Evolutionary conservation across 2,329 filamentous ascomycete species (phyloP), one percentile per base, ranked within the genome.

Genomic region (Sclerotinia nivalis): DNA sequence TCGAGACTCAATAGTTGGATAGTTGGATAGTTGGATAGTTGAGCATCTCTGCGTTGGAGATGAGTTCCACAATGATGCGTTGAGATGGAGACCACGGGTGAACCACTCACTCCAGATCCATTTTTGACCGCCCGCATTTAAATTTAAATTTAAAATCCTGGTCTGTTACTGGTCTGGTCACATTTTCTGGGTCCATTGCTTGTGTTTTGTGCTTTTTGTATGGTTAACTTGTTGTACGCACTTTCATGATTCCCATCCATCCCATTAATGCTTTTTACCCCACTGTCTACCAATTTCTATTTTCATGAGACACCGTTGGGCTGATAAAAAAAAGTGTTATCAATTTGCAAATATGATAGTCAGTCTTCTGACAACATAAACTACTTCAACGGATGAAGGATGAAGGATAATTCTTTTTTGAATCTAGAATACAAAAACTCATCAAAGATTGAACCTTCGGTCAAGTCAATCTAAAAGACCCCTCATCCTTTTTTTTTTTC

Each of bases 181-280:
- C 20, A 15, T 43, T 43, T 15, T 43, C 5, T 43, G 40, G 40
- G 37, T 40, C 37, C 37, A 40, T 40, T 9, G 37, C 12, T 37
- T 5, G 34, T 37, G 34, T 37, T 37, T 47, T 15, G 2, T 58
- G 31, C 37, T 59, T n/a, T n/a, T 4, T 25, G 22, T 18, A 8
- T 58, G 55, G 37, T 40, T 40, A 37, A 56, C 18, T 9, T 49
- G 18, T 20, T 49, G 47, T 40, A 43, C 43, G n/a, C 6, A 28
- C 25, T 43, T 43, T 59, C 56, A 43, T n/a, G 55, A 60, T 60
- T 60, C 56, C n/a, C 56, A 60, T 28, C n/a, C n/a, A 43, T 60
- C 56, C 56, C 37, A 60, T 60, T n/a, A 45, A 60, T 45, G n/a
- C 56, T 60, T 9, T 60, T 28, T 60, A 60, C 56, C 56, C 56